A percentile compares a stretch with the other conserved stretches of the same genome.
Evolutionary conservation across 2,329 filamentous ascomycete genomes (phyloP).

Genomic region (Ceratocystis smalleyi): DNA sequence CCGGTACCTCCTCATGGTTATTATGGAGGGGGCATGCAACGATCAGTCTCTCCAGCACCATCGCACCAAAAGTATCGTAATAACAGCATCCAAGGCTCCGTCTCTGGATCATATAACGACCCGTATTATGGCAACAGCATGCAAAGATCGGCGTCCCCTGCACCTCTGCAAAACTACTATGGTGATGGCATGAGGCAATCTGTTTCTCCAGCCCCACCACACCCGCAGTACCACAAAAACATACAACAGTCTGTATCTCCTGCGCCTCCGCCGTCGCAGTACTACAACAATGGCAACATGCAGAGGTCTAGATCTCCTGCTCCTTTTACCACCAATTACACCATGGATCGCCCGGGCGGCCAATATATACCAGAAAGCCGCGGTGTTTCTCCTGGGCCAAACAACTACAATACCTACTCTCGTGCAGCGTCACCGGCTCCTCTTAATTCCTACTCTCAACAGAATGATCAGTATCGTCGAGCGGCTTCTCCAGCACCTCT

Average conservation of each 20-base stretch:
- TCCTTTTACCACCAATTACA: constrained; percentile 22
- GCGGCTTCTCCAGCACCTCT: constrained; percentile 18
- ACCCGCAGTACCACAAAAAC: constrained; percentile 20
- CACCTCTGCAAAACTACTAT: constrained; percentile 10
- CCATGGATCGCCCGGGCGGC: neutral
- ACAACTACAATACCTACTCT: constrained; percentile 20
- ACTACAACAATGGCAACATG: constrained; percentile 15
- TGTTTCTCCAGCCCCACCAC: constrained; percentile 20
- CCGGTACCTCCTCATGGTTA: constrained; percentile 25
- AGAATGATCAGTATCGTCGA: constrained; percentile 22
- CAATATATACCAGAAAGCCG: constrained; percentile 3
- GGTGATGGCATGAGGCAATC: constrained; percentile 14
- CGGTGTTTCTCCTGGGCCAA: constrained; percentile 22
- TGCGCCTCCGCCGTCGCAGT: constrained; percentile 8
- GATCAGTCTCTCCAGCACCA: constrained; percentile 16
- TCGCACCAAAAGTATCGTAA: constrained; percentile 9
- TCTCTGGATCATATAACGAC: constrained; percentile 20
- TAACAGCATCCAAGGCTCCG: constrained; percentile 15
- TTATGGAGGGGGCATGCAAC: constrained; percentile 17
- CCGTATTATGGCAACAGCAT: constrained; percentile 23
- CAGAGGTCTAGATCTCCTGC: constrained; percentile 25
- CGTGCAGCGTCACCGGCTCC: constrained; percentile 29
- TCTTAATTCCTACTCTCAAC: constrained; percentile 18
- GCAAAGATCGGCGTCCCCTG: constrained; percentile 12
- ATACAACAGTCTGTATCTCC: constrained; percentile 10